These are phyloP conservation scores for Phytomonas francai DNA, from an alignment of 208 protist genomes.

Conservation along the genomic window DNA sequence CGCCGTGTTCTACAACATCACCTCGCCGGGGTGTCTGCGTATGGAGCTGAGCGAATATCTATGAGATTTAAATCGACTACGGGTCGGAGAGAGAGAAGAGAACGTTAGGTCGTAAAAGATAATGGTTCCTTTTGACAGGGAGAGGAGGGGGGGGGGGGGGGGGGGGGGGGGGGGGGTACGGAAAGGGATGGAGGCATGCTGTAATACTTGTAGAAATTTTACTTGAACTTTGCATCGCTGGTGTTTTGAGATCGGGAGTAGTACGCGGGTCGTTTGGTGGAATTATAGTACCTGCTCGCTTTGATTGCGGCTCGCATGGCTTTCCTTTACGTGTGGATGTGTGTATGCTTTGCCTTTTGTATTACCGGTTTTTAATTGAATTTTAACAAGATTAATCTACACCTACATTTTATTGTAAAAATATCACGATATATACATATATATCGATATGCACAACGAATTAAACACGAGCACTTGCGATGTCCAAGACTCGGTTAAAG, in stretches of 20 bases:
- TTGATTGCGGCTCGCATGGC: not conserved
- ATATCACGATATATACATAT: not conserved
- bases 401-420: not conserved
- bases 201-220: not conserved
- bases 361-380: not conserved
- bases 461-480: too few relatives aligned
- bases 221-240: not conserved
- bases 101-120: too few relatives aligned
- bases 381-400: not conserved
- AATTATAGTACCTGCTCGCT: not conserved
- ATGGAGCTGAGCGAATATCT: slow-evolving; percentile 12
- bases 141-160: too few relatives aligned
- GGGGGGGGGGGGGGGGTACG: too few relatives aligned
- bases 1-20: slow-evolving; percentile 33
- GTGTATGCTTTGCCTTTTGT: not conserved
- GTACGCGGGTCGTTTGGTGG: not conserved
- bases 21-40: slow-evolving; percentile 13
- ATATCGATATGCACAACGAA: not conserved
- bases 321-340: not conserved
- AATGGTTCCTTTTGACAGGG: too few relatives aligned
- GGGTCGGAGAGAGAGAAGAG: not conserved
- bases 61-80: not conserved
- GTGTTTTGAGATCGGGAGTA: not conserved
- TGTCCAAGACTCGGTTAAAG: too few relatives aligned
- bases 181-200: not conserved